A percentile compares a stretch with the other conserved stretches of the same genome.
These are phyloP conservation scores for Chytriomyces sp. DNA, from an alignment of 192 early-diverging fungal species.

Conservation along the genomic window DNA sequence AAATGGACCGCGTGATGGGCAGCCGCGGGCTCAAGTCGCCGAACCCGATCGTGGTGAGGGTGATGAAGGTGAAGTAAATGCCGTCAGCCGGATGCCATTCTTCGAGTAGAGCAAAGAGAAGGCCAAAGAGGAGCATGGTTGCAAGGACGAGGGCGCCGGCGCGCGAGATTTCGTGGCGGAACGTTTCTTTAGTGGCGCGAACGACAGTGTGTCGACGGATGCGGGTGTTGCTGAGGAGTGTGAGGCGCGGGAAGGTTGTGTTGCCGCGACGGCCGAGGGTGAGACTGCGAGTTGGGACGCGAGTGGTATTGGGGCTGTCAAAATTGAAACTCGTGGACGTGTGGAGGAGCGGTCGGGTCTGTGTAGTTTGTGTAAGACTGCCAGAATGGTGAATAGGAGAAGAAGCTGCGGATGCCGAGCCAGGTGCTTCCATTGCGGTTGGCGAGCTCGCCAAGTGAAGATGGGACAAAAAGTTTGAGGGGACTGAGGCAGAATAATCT, in stretches of 20 bases:
- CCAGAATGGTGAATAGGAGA: neutral
- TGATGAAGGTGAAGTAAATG: slow-evolving; percentile 49
- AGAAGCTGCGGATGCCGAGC: neutral
- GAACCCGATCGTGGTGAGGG: slow-evolving; percentile 49
- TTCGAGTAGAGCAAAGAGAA: slow-evolving; percentile 46
- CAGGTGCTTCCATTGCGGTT: too few relatives aligned
- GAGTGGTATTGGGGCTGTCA: neutral
- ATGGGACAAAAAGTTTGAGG: neutral
- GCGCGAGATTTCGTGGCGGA: slow-evolving; percentile 36
- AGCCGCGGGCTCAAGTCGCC: slow-evolving; percentile 46
- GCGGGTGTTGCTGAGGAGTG: slow-evolving; percentile 34
- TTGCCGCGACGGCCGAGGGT: slow-evolving; percentile 22
- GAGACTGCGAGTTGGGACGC: neutral
- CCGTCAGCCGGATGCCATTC: slow-evolving; percentile 46
- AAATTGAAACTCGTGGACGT: neutral
- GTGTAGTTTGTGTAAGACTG: neutral
- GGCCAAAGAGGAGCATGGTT: slow-evolving; percentile 47
- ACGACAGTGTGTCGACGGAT: slow-evolving; percentile 36
- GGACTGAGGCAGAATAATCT: neutral
- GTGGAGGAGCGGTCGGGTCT: neutral
- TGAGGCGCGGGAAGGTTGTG: slow-evolving; percentile 36
- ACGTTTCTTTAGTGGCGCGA: slow-evolving; percentile 38
- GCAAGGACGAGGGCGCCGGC: slow-evolving; percentile 38
- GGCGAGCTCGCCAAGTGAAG: neutral
- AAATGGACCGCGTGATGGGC: slow-evolving; percentile 40